Percentiles rank a stretch among this genome's conserved stretches.
Conservation (phyloP, 1,139 yeast genomes). For the Sugiyamaella castrensis region DNA sequence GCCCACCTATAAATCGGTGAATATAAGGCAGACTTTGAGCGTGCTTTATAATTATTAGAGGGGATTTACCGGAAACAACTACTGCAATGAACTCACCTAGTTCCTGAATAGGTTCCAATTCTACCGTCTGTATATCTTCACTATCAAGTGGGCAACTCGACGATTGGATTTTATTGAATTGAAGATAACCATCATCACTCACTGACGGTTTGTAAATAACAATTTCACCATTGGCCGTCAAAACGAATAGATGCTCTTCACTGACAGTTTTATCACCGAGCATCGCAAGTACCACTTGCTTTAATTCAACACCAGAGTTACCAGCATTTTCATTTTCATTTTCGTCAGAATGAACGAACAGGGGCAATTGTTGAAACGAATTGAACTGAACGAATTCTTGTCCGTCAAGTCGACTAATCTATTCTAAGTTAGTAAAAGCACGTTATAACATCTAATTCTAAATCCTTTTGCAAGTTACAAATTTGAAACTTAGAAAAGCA, state of each 20-base stretch:
- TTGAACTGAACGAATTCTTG: conserved; percentile 5
- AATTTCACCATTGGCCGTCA: conserved; percentile 80
- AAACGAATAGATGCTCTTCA: conserved; percentile 61
- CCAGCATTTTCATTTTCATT: neutral
- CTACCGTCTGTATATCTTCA: conserved; percentile 3
- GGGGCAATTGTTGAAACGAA: conserved; percentile 6
- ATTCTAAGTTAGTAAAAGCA: neutral
- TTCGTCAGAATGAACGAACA: neutral
- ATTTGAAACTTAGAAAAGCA: neutral
- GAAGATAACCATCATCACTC: conserved; percentile 44
- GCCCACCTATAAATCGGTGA: conserved; percentile 62
- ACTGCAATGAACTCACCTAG: conserved; percentile 58
- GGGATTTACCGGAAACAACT: conserved; percentile 71
- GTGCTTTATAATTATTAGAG: conserved; percentile 65
- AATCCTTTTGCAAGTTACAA: too few species aligned
- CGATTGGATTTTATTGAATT: conserved; percentile 5
- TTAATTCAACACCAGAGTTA: conserved; percentile 9
- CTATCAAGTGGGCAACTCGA: conserved; percentile 4
- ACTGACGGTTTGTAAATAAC: conserved; percentile 59
- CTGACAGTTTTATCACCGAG: conserved; percentile 55
- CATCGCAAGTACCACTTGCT: conserved; percentile 16
- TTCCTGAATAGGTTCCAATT: conserved; percentile 16
- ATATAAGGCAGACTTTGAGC: conserved; percentile 64
- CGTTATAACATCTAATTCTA: neutral
- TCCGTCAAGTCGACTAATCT: conserved; percentile 8